Base-by-base conservation (phyloP, 2,329 filamentous ascomycete species). In the Fusarium beomiforme region DNA sequence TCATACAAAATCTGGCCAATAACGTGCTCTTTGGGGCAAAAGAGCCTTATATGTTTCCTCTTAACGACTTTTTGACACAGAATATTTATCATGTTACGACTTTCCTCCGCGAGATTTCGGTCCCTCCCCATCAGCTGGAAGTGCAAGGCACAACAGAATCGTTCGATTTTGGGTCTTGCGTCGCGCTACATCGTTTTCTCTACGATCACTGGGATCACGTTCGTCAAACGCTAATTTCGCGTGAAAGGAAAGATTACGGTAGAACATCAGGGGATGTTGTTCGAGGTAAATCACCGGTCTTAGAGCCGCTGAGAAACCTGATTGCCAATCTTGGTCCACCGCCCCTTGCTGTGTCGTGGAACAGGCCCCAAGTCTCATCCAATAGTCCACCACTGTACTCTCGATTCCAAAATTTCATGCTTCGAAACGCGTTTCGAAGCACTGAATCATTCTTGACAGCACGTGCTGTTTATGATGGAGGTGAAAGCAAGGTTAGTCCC, bases 191-290 rank as follows among this genome's bases (percentile, higher is more conserved):
- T 79, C 84, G 90, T 42, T 92, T 92, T 72, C 79, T 92, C 14
- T 92, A 92, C 73, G 90, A 92, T 67, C 89, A 92, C 69, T 92
- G 90, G 90, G 90, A 92, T 68, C 89, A 90, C 67, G 87, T 92
- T 21, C 84, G 89, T 49, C 90, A 92, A 72, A 89, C 88, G 42
- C 84, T 92, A 21, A 84, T 89, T 34, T 85, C 88, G 12, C 85
- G 87, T 63, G 89, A 91, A 74, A 84, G 87, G 54, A 85, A 86
- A 74, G 88, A 88, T 17, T 84, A 85, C 51, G 84, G 88, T 13
- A 84, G 87, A 34, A 87, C 87, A 5, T 86, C 88, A 7, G 83
- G 83, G 8, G 88, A 90, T 51, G 79, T 86, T 23, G 79, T 82
- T 33, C 85, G 86, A 41, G 84, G 83, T 12, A 83, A 85, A 21